Evolutionary conservation across 306 rosid species (phyloP), one percentile per base, ranked within the genome.

Genomic region (Vicia sativa): DNA sequence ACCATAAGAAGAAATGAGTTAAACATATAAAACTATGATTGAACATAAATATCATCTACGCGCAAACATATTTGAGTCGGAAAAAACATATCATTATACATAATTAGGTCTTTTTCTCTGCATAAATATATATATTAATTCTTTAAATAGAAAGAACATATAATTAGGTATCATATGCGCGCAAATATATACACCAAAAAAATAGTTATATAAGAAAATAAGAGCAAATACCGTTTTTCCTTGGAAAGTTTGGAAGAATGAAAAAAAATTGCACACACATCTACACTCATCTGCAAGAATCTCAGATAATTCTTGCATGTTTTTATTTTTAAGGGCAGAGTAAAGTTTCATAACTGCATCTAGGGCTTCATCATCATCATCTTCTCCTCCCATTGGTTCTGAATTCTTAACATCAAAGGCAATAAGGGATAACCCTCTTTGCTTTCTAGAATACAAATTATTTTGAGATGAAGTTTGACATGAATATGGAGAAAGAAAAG

Each of bases 201-300:
- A 34, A 34, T 7, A 6, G 9, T 7, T 34, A 7, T 34, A 34
- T 34, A 7, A 10, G 4, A 41, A 41, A 41, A 41, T 41, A 41
- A 0, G 44, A 48, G 31, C 31, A 9, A 21, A 78, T 81, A 86
- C 97, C 89, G 62, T 61, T 70, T 79, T 85, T 42, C 89, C 84
- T 59, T 59, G 83, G 49, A 84, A 78, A 68, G 80, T 16, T 46
- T 68, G 76, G 65, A 86, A 75, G 68, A 68, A 73, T 6, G 87
- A 71, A 62, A 74, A 48, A 44, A 85, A 85, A 71, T 86, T 78
- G 83, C 70, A 45, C 8, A 66, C 75, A 62, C 73, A 62, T 10
- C 50, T 74, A 65, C 79, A 70, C 76, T 86, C 90, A 59, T 88
- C 84, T 6, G 75, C 79, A 19, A 77, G 74, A 1, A 78, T 67